Conservation (phyloP, 208 protist genomes). For the Acanthamoeba lenticulata region DNA sequence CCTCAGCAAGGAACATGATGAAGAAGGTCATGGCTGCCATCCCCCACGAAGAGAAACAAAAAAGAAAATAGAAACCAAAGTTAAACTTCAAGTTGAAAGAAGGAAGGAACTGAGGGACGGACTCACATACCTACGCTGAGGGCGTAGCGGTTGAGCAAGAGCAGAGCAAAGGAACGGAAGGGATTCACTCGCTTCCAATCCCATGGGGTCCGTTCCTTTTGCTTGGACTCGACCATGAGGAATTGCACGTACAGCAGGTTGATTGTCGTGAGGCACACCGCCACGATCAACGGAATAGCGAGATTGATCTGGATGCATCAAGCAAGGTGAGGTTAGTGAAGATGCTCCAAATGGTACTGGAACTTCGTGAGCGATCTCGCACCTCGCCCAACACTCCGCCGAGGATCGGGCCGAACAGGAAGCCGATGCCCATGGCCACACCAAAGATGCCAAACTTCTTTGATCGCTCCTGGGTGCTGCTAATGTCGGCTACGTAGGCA, state of each 20-base stretch:
- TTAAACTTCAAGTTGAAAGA: background rate
- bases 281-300: background rate
- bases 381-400: background rate
- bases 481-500: constrained; percentile 17
- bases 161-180: background rate
- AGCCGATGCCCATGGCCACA: background rate
- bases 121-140: background rate
- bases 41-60: background rate
- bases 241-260: constrained; percentile 21
- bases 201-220: background rate
- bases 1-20: background rate
- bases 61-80: background rate
- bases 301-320: background rate
- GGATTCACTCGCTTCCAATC: background rate
- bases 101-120: background rate
- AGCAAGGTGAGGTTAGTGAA: background rate
- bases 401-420: background rate
- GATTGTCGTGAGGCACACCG: background rate
- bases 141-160: background rate
- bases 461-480: background rate
- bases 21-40: background rate
- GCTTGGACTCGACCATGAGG: constrained; percentile 34
- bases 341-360: background rate
- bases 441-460: constrained; percentile 9
- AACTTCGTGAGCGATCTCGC: background rate